Evolutionary conservation across 2,329 filamentous ascomycete species (phyloP).

Genomic region (Pseudogymnoascus sp.): DNA sequence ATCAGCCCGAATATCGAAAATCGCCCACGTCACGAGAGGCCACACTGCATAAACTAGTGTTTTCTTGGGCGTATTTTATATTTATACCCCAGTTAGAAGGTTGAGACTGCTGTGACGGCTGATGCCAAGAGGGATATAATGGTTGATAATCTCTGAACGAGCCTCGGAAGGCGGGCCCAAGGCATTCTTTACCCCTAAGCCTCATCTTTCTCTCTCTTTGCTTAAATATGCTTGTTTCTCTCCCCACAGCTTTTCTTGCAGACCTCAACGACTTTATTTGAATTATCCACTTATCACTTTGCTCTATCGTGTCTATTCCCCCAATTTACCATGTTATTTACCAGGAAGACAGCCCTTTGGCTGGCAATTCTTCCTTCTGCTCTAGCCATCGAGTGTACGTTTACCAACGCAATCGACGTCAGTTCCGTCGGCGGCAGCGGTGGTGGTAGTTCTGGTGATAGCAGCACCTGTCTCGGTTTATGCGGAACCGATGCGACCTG

Average conservation of each 20-base stretch:
- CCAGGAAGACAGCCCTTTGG: neutral
- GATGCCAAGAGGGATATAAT: neutral
- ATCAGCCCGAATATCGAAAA: neutral
- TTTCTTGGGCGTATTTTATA: neutral
- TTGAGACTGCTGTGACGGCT: neutral
- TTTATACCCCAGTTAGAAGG: neutral
- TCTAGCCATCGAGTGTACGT: neutral
- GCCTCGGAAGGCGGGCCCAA: neutral
- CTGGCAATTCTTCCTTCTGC: neutral
- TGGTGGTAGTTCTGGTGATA: neutral
- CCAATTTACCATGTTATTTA: neutral
- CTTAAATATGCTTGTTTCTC: neutral
- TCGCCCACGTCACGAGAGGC: neutral
- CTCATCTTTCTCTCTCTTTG: neutral
- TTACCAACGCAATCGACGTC: neutral
- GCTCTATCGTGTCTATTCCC: neutral
- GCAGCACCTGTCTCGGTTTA: neutral
- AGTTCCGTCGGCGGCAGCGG: neutral
- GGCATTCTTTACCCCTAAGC: neutral
- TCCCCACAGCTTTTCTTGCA: neutral
- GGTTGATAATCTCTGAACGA: neutral
- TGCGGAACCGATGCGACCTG: neutral
- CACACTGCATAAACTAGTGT: neutral
- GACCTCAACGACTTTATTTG: neutral
- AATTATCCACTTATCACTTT: neutral